A percentile compares a stretch with the other conserved stretches of the same genome.
These are phyloP conservation scores for Oryza brachyantha DNA, from an alignment of 176 grass and related monocot species.

Conservation along the genomic window DNA sequence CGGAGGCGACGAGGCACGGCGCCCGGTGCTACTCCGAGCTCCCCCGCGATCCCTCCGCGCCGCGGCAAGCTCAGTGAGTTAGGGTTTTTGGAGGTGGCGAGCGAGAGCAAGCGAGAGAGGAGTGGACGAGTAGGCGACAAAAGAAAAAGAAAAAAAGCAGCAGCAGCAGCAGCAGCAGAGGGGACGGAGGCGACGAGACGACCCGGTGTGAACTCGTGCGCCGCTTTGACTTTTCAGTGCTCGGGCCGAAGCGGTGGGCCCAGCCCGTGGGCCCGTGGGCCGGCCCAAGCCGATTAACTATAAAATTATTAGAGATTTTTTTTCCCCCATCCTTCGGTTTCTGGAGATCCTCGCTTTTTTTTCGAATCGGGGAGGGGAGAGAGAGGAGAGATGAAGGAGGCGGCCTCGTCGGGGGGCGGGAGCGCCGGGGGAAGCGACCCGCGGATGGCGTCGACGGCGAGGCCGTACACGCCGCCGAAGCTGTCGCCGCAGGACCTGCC, in stretches of 20 bases:
- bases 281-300: not conserved
- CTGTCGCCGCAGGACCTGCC: conserved; percentile 82
- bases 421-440: conserved; percentile 51
- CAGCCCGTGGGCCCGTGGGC: not conserved
- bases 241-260: conserved; percentile 11
- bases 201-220: conserved; percentile 33
- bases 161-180: too few relatives aligned
- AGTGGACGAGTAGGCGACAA: conserved; percentile 19
- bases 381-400: conserved; percentile 34
- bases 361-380: not conserved
- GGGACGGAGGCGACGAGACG: not conserved
- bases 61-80: conserved; percentile 11
- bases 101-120: not conserved
- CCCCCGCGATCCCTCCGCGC: not conserved
- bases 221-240: conserved; percentile 45
- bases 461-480: conserved; percentile 66
- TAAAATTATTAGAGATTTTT: not conserved
- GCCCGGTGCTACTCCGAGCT: conserved; percentile 6
- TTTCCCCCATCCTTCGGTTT: conserved; percentile 2
- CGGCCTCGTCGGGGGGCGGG: conserved; percentile 38
- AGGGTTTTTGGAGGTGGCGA: conserved; percentile 48
- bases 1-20: not conserved
- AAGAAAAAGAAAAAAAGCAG: not conserved
- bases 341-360: too few relatives aligned
- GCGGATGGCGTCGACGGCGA: conserved; percentile 70